Base-by-base conservation (phyloP, 805 yeast genomes). In the Zygotorulaspora chibaensis region DNA sequence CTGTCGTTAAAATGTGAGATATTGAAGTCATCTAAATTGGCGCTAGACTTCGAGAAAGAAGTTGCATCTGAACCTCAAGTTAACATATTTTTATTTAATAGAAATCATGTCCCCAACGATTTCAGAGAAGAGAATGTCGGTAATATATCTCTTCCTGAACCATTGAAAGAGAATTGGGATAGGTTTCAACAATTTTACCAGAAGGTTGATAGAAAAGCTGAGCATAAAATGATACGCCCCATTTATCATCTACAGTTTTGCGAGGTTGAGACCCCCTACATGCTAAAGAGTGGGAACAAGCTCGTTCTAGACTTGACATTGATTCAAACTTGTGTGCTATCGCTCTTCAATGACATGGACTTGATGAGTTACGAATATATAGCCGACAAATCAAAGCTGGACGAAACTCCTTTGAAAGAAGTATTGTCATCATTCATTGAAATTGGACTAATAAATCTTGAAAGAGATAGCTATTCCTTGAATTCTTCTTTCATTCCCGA, bases 201-300 rank as follows among this genome's bases (percentile, higher is more conserved):
- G 12, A 17, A 16, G 12, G 20, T 40, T 2, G 54, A 50, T 30
- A 44, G 40, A 17, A 49, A 49, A 33, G 52, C 54, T 8, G 40
- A 40, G 4, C 31, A 36, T 27, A 60, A 57, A 35, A 48, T 43
- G 3, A 31, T 64, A 6, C 39, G 33, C 9, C 58, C 55, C 25
- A 50, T 52, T 31, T 57, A 57, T 42, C 31, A 53, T n/a, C 48
- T 63, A 12, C 67, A 64, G 30, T 60, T 57, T 39, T 56, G 64
- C 42, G 65, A 63, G 31, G 58, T 64, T 3, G 38, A 46, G 13
- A 51, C 65, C 3, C 57, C 53, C 1, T 61, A 46, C 40, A 40
- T 3, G 12, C 25, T 54, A 28, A 38, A 45, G 1, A 42, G 50
- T 27, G 55, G 54, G 2, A 31, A 46, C 9, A 23, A 29, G 8